A percentile compares a stretch with the other conserved stretches of the same genome.
phyloP scores from a whole-genome alignment of 306 rosid species.

The Cicer bijugum region DNA sequence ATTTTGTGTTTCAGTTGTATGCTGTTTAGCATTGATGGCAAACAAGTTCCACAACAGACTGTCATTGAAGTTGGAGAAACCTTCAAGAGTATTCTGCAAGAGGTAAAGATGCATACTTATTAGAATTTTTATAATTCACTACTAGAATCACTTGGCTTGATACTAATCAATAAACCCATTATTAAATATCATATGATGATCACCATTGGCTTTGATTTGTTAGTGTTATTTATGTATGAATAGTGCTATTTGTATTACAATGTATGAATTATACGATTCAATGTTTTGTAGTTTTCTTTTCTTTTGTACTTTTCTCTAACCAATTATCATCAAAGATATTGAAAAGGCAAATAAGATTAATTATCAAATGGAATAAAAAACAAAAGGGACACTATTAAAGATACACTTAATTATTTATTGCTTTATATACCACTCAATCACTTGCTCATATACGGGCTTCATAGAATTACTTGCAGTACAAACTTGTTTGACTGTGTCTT shows the following conservation, averaged over 20 bases:
- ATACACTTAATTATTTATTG: not conserved
- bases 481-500: not conserved
- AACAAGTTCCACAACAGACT: slow-evolving; percentile 71
- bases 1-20: slow-evolving; percentile 62
- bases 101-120: slow-evolving; percentile 50
- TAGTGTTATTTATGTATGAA: not conserved
- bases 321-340: not conserved
- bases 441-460: not conserved
- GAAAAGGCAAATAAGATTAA: not conserved
- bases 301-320: not conserved
- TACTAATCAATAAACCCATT: not conserved
- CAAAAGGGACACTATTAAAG: not conserved
- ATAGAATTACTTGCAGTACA: not conserved
- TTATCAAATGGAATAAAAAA: not conserved
- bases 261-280: not conserved
- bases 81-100: slow-evolving; percentile 68
- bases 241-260: not conserved
- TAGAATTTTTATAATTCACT: not conserved
- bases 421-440: not conserved
- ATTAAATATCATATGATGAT: not conserved
- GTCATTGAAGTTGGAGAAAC: slow-evolving; percentile 74
- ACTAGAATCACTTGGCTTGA: not conserved
- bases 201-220: not conserved
- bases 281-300: not conserved
- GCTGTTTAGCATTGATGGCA: slow-evolving; percentile 67